These are phyloP conservation scores for Fraxinus latifolia DNA, from an alignment of 305 asterid species.

Conservation along the genomic window DNA sequence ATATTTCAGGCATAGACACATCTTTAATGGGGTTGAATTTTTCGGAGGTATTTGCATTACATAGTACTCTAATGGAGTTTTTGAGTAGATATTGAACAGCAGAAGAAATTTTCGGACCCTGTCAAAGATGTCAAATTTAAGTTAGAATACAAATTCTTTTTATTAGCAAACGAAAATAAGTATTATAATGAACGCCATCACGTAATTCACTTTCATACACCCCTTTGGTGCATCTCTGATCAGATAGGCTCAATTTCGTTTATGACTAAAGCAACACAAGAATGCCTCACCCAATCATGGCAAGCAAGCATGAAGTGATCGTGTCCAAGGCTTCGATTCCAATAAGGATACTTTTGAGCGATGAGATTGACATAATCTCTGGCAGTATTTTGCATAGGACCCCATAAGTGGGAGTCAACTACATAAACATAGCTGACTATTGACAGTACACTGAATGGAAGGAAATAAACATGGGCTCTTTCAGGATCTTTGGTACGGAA, in stretches of 20 bases:
- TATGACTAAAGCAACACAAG: not conserved
- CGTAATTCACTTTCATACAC: not conserved
- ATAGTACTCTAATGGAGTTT: constrained; percentile 33
- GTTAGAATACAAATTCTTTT: not conserved
- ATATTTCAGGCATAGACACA: constrained; percentile 36
- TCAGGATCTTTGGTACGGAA: constrained; percentile 37
- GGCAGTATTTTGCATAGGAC: constrained; percentile 27
- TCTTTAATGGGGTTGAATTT: constrained; percentile 29
- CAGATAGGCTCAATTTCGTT: not conserved
- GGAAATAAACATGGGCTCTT: constrained; percentile 37
- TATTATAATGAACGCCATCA: not conserved
- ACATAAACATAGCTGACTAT: constrained; percentile 28
- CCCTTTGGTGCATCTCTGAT: not conserved
- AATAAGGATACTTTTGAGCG: constrained; percentile 35
- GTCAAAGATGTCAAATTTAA: not conserved
- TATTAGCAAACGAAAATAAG: not conserved
- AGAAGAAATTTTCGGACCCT: constrained; percentile 13
- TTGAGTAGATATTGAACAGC: not conserved
- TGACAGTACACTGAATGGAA: constrained; percentile 36
- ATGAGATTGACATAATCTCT: constrained; percentile 30
- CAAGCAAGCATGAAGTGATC: constrained; percentile 54
- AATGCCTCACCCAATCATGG: constrained; percentile 44
- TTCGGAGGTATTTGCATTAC: constrained; percentile 43
- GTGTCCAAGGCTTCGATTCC: constrained; percentile 48
- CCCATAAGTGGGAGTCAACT: constrained; percentile 32